These are phyloP conservation scores for Chloranthus sessilifolius DNA, from an alignment of 164 flowering plant genomes.

Conservation along the genomic window DNA sequence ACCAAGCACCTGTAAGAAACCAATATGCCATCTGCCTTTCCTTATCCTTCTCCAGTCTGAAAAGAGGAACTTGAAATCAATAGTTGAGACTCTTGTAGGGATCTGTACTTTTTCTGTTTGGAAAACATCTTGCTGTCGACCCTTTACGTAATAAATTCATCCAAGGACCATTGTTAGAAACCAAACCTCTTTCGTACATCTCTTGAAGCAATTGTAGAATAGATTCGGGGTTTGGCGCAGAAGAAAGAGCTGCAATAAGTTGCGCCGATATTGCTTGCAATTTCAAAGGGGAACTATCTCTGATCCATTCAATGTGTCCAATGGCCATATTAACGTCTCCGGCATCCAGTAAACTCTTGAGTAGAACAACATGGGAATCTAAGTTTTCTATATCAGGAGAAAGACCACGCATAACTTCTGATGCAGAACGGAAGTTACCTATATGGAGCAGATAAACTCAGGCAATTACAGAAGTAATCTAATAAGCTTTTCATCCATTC, in stretches of 20 bases:
- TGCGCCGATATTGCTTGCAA: conserved; percentile 36
- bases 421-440: conserved; percentile 55
- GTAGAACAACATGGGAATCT: conserved; percentile 45
- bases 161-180: conserved; percentile 17
- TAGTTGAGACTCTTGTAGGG: no score
- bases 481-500: neutral
- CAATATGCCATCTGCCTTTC: no score
- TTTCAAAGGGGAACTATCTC: conserved; percentile 34
- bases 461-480: conserved; percentile 1
- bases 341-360: conserved; percentile 56
- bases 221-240: conserved; percentile 41
- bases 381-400: conserved; percentile 18
- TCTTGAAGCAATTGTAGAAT: conserved; percentile 32
- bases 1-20: no score
- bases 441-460: conserved; percentile 13
- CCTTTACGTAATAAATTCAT: conserved; percentile 10
- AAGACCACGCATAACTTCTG: conserved; percentile 36
- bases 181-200: conserved; percentile 21
- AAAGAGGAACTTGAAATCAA: no score
- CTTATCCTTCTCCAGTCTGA: no score
- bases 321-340: conserved; percentile 45
- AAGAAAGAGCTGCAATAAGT: conserved; percentile 49
- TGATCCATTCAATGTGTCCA: conserved; percentile 47
- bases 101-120: no score
- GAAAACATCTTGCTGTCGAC: no score